Base-by-base conservation (phyloP, 495 filamentous ascomycete species). In the Gamarada debralockiae region DNA sequence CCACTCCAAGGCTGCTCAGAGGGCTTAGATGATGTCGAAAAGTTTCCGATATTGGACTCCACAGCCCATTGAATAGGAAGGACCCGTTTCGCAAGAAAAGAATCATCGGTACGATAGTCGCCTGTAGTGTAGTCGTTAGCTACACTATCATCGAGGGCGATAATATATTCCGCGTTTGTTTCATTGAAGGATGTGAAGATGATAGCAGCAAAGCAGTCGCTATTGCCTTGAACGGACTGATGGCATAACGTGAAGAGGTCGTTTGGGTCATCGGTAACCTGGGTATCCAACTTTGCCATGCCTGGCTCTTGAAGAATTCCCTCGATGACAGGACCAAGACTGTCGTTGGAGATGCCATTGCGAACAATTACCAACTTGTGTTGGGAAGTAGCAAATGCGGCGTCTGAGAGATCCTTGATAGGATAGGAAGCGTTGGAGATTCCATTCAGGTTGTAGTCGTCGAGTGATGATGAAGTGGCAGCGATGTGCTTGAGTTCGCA, bases 131-230 rank as follows among this genome's bases (percentile, higher is more conserved):
- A 37, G 12, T 5, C 13, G 7, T 24, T n/a, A 6, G 20, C 14
- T 4, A 45, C 13, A 14, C 40, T 40, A 13, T 27, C 36, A 41
- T 61, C 54, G 10, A 61, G 39, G 1, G 54, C 58, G 21, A 61
- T 57, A 27, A 4, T 45, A 33, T 61, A 61, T 27, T 61, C 48
- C 15, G 57, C 40, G 33, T 37, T 45, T 13, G 58, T 60, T 3
- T 57, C 47, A 33, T 61, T 61, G 17, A 41, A 57, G 2, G 46
- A 24, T 6, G 22, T 20, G 39, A 57, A 61, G 3, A 61, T 25
- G 5, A 61, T 40, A 20, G 58, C 53, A 0, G 58, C 58, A 45
- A 45, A 61, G 47, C 58, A 61, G 20, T 61, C 43, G 33, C 58
- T 61, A 20, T 17, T 5, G 18, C 53, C 58, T 22, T 31, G 3